Percentiles rank a stretch among this genome's conserved stretches.
These are phyloP conservation scores for Daucus carota DNA, from an alignment of 129 eudicot genomes.

Conservation along the genomic window DH1_v3.0 NC_030383.2:10213001-10213500, in stretches of 20 bases:
- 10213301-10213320: neutral
- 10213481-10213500: no score
- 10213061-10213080: slow-evolving; percentile 94
- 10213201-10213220: slow-evolving; percentile 87
- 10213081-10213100: slow-evolving; percentile 69
- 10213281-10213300: slow-evolving; percentile 6
- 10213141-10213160: slow-evolving; percentile 84
- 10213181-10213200: slow-evolving; percentile 97
- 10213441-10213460: no score
- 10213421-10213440: no score
- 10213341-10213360: neutral
- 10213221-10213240: slow-evolving; percentile 78
- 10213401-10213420: no score
- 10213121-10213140: slow-evolving; percentile 77
- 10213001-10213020: neutral
- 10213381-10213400: neutral
- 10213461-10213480: no score
- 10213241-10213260: slow-evolving; percentile 92
- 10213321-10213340: neutral
- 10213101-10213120: slow-evolving; percentile 81
- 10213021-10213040: slow-evolving; percentile 28
- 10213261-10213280: slow-evolving; percentile 8
- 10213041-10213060: slow-evolving; percentile 86
- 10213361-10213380: neutral
- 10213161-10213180: slow-evolving; percentile 71